These are phyloP conservation scores for Middelhovenomyces tepae DNA, from an alignment of 805 yeast genomes.

Conservation along the genomic window DNA sequence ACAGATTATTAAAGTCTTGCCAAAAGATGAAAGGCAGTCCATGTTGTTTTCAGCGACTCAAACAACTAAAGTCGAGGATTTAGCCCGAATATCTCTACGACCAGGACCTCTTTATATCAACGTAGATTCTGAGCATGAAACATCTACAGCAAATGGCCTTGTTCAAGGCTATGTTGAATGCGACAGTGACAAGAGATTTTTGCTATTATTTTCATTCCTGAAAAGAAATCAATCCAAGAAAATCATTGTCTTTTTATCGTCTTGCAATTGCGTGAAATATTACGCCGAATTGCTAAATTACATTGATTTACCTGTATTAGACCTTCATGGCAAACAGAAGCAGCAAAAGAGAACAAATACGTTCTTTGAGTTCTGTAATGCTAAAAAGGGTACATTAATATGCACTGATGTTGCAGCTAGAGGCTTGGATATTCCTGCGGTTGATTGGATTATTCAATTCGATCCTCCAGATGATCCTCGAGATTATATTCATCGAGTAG, in stretches of 20 bases:
- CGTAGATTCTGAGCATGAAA: constrained; percentile 74
- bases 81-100: constrained; percentile 91
- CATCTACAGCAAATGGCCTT: constrained; percentile 90
- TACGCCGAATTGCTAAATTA: constrained; percentile 91
- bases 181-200: constrained; percentile 89
- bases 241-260: constrained; percentile 88
- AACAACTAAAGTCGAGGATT: constrained; percentile 96
- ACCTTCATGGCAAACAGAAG: constrained; percentile 95
- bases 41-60: constrained; percentile 99
- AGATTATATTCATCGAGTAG: constrained; percentile 97
- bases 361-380: constrained; percentile 95
- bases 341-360: constrained; percentile 98
- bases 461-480: constrained; percentile 99
- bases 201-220: constrained; percentile 82
- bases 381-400: constrained; percentile 82
- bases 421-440: constrained; percentile 97
- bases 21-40: constrained; percentile 86
- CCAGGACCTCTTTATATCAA: constrained; percentile 91
- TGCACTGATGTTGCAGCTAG: constrained; percentile 99
- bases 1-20: constrained; percentile 89
- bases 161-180: constrained; percentile 99
- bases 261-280: constrained; percentile 95
- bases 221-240: constrained; percentile 82
- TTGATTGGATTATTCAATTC: constrained; percentile 97
- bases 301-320: constrained; percentile 93